A percentile compares a stretch with the other conserved stretches of the same genome.
phyloP scores from a whole-genome alignment of 331 rosid genomes.

The Quercus tomentella region DNA sequence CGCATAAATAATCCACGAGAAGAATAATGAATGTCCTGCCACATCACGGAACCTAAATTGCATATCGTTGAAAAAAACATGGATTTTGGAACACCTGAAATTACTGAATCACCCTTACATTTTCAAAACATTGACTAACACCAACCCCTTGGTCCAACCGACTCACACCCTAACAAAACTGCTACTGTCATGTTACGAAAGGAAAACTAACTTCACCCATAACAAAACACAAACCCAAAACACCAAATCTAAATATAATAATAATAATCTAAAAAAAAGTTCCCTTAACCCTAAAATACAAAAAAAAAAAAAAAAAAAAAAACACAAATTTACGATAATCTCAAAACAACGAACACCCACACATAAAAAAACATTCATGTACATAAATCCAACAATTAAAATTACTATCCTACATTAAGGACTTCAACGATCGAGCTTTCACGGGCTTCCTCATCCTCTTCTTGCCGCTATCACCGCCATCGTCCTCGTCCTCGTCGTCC shows the following conservation, averaged over 20 bases:
- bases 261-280: background rate
- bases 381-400: background rate
- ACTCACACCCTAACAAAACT: constrained; percentile 32
- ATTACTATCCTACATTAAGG: constrained; percentile 51
- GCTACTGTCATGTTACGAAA: constrained; percentile 16
- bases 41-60: background rate
- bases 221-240: constrained; percentile 22
- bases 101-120: constrained; percentile 22
- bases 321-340: constrained; percentile 11
- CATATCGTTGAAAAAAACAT: background rate
- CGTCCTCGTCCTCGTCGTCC: constrained; percentile 31
- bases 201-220: constrained; percentile 42
- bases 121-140: background rate
- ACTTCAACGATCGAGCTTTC: constrained; percentile 84
- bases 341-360: constrained; percentile 27
- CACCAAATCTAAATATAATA: constrained; percentile 1
- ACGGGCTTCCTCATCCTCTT: constrained; percentile 80
- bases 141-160: constrained; percentile 19
- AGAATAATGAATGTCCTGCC: background rate
- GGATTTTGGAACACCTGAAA: background rate
- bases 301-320: background rate
- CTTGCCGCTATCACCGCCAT: constrained; percentile 39
- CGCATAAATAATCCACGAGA: background rate
- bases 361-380: background rate
- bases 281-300: constrained; percentile 42